A percentile compares a stretch with the other conserved stretches of the same genome.
Evolutionary conservation across 768 basidiomycete genomes (phyloP).

Genomic region (Boletus barrowsii): DNA sequence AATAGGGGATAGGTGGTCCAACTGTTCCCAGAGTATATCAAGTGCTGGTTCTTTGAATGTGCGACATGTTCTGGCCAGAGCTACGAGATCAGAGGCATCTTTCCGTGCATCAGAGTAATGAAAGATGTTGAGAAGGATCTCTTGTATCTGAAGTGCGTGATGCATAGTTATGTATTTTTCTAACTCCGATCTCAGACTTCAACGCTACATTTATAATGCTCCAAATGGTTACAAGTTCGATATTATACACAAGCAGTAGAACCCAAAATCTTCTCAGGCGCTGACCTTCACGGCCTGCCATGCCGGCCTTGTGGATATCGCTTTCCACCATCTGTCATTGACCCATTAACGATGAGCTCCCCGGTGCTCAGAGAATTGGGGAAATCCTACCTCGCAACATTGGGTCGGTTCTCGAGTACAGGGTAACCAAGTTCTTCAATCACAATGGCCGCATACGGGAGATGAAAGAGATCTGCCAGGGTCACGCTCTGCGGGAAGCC

Average conservation of each 20-base stretch:
- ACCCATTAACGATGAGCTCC: not conserved
- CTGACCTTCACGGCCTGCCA: slow-evolving; percentile 47
- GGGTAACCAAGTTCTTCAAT: slow-evolving; percentile 23
- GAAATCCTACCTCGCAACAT: slow-evolving; percentile 25
- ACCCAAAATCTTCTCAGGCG: slow-evolving; percentile 9
- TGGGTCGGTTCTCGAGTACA: slow-evolving; percentile 22
- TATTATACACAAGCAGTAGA: not conserved
- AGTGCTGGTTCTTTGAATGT: too few relatives aligned
- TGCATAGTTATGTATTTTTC: too few relatives aligned
- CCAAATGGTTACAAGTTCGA: not conserved
- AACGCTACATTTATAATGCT: too few relatives aligned
- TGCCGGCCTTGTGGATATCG: slow-evolving; percentile 41
- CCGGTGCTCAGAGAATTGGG: too few relatives aligned
- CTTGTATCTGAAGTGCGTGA: too few relatives aligned
- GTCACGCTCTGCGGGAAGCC: slow-evolving; percentile 35
- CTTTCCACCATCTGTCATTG: slow-evolving; percentile 51
- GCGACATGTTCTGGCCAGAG: too few relatives aligned
- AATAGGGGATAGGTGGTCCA: too few relatives aligned
- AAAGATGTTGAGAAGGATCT: too few relatives aligned
- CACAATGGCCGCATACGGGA: slow-evolving; percentile 37
- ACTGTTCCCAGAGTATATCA: too few relatives aligned
- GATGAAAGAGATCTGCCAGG: slow-evolving; percentile 44
- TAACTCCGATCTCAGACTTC: too few relatives aligned
- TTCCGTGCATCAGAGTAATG: too few relatives aligned
- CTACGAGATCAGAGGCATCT: too few relatives aligned